Evolutionary conservation across 768 basidiomycete genomes (phyloP), one percentile per base, ranked within the genome.

Genomic region (Crepidotus variabilis): DNA sequence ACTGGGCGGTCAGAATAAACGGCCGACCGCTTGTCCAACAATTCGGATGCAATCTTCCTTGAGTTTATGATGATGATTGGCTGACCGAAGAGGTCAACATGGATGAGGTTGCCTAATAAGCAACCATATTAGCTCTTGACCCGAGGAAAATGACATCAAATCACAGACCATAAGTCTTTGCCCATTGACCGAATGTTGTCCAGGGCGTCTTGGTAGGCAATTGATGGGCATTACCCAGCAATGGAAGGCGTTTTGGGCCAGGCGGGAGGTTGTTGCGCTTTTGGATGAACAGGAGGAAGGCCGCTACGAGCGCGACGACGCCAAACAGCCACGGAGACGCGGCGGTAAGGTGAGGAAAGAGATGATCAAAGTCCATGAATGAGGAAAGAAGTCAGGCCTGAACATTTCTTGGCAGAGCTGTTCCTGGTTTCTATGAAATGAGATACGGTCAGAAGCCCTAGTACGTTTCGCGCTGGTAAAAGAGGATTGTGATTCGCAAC

Each of bases 11-110:
- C 76, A 10, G 75, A 77, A 56, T 78, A 77, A 24, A 68, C 63
- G 46, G 69, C 60, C 33, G 76, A 75, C 57, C 75, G 75, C 58
- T 73, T 75, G 46, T 77, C 75, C 52, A 78, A 65, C 60, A 76
- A 62, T 33, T 78, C 75, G 32, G 67, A 34, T 4, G 75, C 74
- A 9, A 61, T 47, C n/a, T 65, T 57, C 35, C 43, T 59, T 2
- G 60, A 66, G 58, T 75, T 76, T 32, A 75, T 39, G 43, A 75
- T 11, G 6, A 75, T 20, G 16, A 75, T 65, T 53, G 75, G 71
- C 48, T 76, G 73, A 9, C 60, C 75, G 9, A 75, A 61, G 8
- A 75, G 53, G 36, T 72, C 71, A 0, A 58, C 54, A 49, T 74
- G 71, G 5, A 68, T 57, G 14, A 75, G 33, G 24, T 49, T 39